A percentile compares a stretch with the other conserved stretches of the same genome.
phyloP scores from a whole-genome alignment of 1,139 yeast genomes.

The Pichia terricola region DNA sequence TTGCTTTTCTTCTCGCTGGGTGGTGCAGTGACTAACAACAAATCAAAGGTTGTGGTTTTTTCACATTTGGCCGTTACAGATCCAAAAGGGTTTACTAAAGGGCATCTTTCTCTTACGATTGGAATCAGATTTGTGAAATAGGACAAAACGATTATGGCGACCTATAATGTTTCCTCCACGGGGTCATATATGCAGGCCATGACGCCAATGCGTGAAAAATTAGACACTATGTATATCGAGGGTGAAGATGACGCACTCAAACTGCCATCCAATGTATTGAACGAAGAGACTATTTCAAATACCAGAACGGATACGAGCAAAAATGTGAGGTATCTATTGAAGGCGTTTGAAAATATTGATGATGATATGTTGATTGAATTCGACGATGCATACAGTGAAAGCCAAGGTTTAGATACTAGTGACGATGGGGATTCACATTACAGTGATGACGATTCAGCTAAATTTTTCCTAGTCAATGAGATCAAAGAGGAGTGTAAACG shows the following conservation, averaged over 20 bases:
- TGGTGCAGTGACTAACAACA: no score
- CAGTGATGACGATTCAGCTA: constrained; percentile 5
- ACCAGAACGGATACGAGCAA: constrained; percentile 24
- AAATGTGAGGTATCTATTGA: constrained; percentile 29
- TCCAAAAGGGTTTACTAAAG: no score
- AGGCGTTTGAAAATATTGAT: constrained; percentile 28
- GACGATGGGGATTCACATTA: constrained; percentile 18
- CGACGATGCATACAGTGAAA: constrained; percentile 8
- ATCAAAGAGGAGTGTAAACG: constrained; percentile 31
- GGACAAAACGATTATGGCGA: constrained; percentile 25
- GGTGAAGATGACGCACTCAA: constrained; percentile 22
- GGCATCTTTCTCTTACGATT: no score
- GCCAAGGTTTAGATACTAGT: constrained; percentile 18
- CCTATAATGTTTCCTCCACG: constrained; percentile 52
- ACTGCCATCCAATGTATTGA: constrained; percentile 20
- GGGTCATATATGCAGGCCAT: constrained; percentile 73
- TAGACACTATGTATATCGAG: constrained; percentile 28
- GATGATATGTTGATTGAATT: constrained; percentile 19
- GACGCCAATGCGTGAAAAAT: constrained; percentile 49
- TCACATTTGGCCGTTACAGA: no score
- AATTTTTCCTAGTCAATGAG: constrained; percentile 18
- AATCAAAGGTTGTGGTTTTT: no score
- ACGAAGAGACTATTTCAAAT: constrained; percentile 14
- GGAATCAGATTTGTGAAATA: no score
- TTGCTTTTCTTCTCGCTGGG: no score